Base-by-base conservation (phyloP, 805 yeast genomes). In the Grigorovia transvaalensis region DNA sequence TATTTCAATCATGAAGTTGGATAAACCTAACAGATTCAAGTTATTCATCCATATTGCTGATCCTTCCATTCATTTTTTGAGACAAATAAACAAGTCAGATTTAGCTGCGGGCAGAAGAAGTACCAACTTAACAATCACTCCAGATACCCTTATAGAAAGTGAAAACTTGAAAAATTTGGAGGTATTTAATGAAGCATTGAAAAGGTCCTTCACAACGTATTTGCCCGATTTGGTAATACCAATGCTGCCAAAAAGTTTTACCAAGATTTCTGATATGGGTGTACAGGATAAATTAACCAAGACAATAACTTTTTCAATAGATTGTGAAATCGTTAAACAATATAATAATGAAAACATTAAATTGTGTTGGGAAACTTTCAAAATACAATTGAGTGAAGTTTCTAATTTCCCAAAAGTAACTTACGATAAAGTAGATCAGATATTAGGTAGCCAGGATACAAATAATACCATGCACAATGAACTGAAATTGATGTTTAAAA, bases 31-130 rank as follows among this genome's bases (percentile, higher is more conserved):
- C 2, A 61, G 61, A 13, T 78, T 70, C 57, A 68, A 71, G 9
- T 57, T 90, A 5, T 77, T 83, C 33, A 74, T 88, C 1, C 96
- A 85, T 64, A 79, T 91, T 55, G 97, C 98, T 1, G 89, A 91
- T 64, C 97, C 97, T 0, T 52, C 59, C 12, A 57, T 65, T 6
- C 42, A 38, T 15, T 38, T 38, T 38, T 15, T 38, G 8, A 20
- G 49, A 12, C 45, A 41, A 35, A 38, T 15, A 13, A 38, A 38
- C 17, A 38, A 23, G 4, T 38, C n/a, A 38, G n/a, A 38, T 2
- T 56, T 80, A 35, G 20, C 49, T 4, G 53, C 54, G 46, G 60
- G 57, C 17, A 38, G 15, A 3, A 9, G 2, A 9, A 38, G 17
- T 38, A 38, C 12, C 15, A 56, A 81, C 23, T 71, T 82, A 17